Conservation (phyloP, 2,329 filamentous ascomycete genomes). For the Hawksworthiomyces lignivorus region DNA sequence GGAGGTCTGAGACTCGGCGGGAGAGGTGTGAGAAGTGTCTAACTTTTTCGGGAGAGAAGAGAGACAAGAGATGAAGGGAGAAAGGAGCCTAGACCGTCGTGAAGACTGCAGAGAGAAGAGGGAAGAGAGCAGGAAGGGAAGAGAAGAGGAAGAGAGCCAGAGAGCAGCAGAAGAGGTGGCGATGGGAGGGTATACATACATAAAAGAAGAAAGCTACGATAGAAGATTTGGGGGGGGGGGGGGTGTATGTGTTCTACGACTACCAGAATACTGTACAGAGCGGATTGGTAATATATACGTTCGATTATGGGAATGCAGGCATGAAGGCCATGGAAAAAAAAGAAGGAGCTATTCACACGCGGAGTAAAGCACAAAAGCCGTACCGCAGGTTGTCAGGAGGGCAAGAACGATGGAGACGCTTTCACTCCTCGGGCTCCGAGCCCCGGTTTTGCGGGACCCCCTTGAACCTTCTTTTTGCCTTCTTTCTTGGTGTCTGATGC, state of each 20-base stretch:
- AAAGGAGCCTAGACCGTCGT: no score
- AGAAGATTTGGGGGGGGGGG: background rate
- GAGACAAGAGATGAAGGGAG: background rate
- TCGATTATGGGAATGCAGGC: no score
- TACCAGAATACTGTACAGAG: no score
- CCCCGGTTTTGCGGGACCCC: constrained; percentile 4
- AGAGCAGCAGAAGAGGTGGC: no score
- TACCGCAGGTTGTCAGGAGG: background rate
- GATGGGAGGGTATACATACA: no score
- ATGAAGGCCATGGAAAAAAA: background rate
- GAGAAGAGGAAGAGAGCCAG: no score
- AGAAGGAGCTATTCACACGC: constrained; percentile 4
- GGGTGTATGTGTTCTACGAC: background rate
- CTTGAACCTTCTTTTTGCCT: background rate
- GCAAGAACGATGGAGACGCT: constrained; percentile 3
- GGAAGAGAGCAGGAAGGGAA: no score
- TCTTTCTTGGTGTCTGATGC: background rate
- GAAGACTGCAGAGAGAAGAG: no score
- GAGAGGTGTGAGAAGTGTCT: no score
- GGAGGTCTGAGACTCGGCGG: no score
- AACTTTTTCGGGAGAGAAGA: no score
- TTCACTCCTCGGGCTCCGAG: constrained; percentile 1
- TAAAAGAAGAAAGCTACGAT: no score
- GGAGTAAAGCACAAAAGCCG: constrained; percentile 3
- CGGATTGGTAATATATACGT: constrained; percentile 8